A percentile compares a stretch with the other conserved stretches of the same genome.
Evolutionary conservation across 441 rosid genomes (phyloP).

Genomic region (Syzygium malaccense): DNA sequence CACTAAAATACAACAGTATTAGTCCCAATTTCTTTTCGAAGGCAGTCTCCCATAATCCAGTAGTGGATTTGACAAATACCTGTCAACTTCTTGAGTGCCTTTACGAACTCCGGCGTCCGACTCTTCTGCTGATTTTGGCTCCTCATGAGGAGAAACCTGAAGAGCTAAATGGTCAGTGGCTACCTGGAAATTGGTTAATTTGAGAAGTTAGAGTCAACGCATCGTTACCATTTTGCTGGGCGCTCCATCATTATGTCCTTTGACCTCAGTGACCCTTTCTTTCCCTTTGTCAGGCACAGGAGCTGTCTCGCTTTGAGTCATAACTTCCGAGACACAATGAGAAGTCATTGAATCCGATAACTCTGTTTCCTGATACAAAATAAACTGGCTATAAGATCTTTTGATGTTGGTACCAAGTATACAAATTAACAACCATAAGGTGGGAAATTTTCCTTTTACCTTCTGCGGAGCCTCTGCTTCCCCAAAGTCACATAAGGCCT

Average conservation of each 20-base stretch:
- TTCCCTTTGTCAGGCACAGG: conserved; percentile 12
- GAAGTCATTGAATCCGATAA: conserved; percentile 18
- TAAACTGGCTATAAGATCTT: not conserved
- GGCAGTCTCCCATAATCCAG: not conserved
- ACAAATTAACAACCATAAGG: not conserved
- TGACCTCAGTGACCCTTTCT: conserved; percentile 9
- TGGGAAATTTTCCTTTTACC: conserved; percentile 21
- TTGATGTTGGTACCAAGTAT: not conserved
- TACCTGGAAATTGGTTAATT: not conserved
- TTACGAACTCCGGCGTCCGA: not conserved
- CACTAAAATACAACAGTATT: conserved; percentile 2
- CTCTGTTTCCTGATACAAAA: conserved; percentile 31
- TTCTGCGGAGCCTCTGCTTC: conserved; percentile 51
- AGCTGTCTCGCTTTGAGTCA: conserved; percentile 2
- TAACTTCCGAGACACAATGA: conserved; percentile 6
- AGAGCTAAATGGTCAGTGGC: conserved; percentile 8
- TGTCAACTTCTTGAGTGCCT: conserved; percentile 18
- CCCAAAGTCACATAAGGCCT: conserved; percentile 67
- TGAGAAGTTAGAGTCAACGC: not conserved
- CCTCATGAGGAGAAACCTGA: conserved; percentile 21
- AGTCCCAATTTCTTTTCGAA: not conserved
- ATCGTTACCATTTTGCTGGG: conserved; percentile 14
- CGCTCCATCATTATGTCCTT: conserved; percentile 7
- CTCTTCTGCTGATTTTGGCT: conserved; percentile 7
- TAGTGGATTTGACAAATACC: conserved; percentile 24